Conservation (phyloP, 495 filamentous ascomycete species). For the Talaromyces proteolyticus region DNA sequence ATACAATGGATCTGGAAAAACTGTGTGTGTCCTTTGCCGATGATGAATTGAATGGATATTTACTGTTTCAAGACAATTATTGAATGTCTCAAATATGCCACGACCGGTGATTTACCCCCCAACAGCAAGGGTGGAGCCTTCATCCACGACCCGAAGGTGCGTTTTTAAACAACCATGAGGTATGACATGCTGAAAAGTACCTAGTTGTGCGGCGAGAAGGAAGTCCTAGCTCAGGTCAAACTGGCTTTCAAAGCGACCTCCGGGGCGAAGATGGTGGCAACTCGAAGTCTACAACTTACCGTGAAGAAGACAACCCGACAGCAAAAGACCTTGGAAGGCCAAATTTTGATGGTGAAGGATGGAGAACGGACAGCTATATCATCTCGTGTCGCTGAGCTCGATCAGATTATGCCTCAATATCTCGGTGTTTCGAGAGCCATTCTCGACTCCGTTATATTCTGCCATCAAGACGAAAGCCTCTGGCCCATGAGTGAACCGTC, state of each 20-base stretch:
- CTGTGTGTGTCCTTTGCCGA: constrained; percentile 35
- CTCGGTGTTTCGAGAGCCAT: constrained; percentile 88
- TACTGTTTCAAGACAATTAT: constrained; percentile 71
- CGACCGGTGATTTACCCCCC: constrained; percentile 87
- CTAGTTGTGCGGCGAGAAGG: constrained; percentile 78
- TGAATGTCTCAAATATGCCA: constrained; percentile 97
- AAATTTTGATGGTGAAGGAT: constrained; percentile 65
- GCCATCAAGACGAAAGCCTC: constrained; percentile 94
- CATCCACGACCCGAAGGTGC: constrained; percentile 87
- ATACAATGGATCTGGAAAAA: constrained; percentile 96
- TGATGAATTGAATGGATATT: neutral
- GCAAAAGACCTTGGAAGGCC: constrained; percentile 75
- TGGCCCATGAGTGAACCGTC: constrained; percentile 95
- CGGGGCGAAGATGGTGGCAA: constrained; percentile 71
- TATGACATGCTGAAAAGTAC: constrained; percentile 4
- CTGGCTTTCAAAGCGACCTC: constrained; percentile 74
- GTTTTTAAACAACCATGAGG: neutral
- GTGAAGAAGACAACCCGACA: constrained; percentile 74
- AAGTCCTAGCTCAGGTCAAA: constrained; percentile 87
- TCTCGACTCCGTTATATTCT: constrained; percentile 93
- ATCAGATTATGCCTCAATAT: constrained; percentile 77
- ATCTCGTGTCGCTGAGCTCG: constrained; percentile 69
- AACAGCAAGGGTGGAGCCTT: constrained; percentile 94
- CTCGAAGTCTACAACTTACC: constrained; percentile 74
- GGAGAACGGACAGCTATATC: constrained; percentile 78